Base-by-base conservation (phyloP, 805 yeast genomes). In the Lipomyces yamanashiensis region DNA sequence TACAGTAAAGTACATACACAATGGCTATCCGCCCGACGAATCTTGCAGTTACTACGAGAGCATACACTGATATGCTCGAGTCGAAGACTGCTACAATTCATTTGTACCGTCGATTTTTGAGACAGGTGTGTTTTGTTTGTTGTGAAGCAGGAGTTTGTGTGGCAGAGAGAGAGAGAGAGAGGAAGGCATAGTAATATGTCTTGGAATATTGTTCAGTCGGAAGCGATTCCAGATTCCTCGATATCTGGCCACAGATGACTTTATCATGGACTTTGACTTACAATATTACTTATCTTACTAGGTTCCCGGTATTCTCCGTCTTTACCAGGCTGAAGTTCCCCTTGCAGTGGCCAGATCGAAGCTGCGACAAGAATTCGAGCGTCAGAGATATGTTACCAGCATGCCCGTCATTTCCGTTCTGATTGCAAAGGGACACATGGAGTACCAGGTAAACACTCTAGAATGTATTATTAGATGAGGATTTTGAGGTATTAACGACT, bases 351-450 rank as follows among this genome's bases (percentile, higher is more conserved):
- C 90, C 63, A 86, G 90, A 76, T 89, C 96, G 62, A 89, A 88
- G 78, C 83, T 90, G 69, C 86, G 96, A 82, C 95, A 90, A 77
- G 95, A 90, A 77, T 90, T 90, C 71, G 96, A 90, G 77, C 87
- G 96, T 79, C 83, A 90, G 73, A 82, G 96, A 73, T 90, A 80
- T 73, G 90, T 89, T 58, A 79, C 79, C 58, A 90, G 88, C 72
- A 75, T 87, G 69, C 84, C 84, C 40, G 84, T 87, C 52, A 81
- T 82, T 67, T 90, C 90, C 76, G 82, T 88, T 17, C 80, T 90
- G 62, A 84, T 85, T 70, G 85, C 89, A 79, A 88, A 89, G 79
- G 96, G 93, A 7, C 92, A 89, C 73, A 89, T 89, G 95, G 96
- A 90, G 76, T 90, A 86, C 77, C 96, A 90, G 78, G 70, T 60